A percentile compares a stretch with the other conserved stretches of the same genome.
Conservation (phyloP, 495 filamentous ascomycete species). For the Lasiosphaeris hirsuta region DNA sequence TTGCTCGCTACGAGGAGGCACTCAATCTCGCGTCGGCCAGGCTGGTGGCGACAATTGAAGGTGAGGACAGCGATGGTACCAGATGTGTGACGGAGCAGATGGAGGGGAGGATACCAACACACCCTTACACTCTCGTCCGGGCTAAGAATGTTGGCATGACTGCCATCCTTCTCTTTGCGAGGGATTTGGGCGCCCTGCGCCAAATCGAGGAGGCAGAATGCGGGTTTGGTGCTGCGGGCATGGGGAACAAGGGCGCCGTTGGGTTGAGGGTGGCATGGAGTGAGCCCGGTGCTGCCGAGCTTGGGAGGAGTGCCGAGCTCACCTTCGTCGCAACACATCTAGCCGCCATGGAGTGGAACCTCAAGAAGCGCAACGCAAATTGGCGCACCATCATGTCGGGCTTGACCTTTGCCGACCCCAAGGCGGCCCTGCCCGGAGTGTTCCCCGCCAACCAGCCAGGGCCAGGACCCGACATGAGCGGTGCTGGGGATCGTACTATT, state of each 20-base stretch:
- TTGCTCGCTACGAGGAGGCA: conserved; percentile 62
- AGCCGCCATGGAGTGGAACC: conserved; percentile 74
- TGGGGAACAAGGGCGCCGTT: conserved; percentile 95
- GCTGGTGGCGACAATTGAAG: conserved; percentile 20
- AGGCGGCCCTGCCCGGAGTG: conserved; percentile 23
- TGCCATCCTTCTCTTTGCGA: conserved; percentile 76
- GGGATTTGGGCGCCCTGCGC: conserved; percentile 52
- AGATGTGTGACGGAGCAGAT: background rate
- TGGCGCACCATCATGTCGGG: conserved; percentile 78
- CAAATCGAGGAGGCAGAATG: conserved; percentile 67
- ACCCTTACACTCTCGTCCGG: conserved; percentile 46
- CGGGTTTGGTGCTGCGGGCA: conserved; percentile 75
- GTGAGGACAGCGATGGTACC: conserved; percentile 1
- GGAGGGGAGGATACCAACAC: background rate
- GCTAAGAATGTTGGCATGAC: conserved; percentile 82
- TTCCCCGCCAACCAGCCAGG: conserved; percentile 12
- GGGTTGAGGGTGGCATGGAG: conserved; percentile 63
- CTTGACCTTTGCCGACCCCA: conserved; percentile 64
- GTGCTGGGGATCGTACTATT: conserved; percentile 12
- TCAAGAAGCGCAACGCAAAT: conserved; percentile 71
- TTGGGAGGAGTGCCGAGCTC: conserved; percentile 53
- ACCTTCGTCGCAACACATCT: conserved; percentile 89
- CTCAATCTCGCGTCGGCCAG: conserved; percentile 60
- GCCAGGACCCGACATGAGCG: conserved; percentile 20
- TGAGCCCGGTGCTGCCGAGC: conserved; percentile 13